Evolutionary conservation across 768 basidiomycete genomes (phyloP), one percentile per base, ranked within the genome.

Genomic region (Termitomyces sp.): DNA sequence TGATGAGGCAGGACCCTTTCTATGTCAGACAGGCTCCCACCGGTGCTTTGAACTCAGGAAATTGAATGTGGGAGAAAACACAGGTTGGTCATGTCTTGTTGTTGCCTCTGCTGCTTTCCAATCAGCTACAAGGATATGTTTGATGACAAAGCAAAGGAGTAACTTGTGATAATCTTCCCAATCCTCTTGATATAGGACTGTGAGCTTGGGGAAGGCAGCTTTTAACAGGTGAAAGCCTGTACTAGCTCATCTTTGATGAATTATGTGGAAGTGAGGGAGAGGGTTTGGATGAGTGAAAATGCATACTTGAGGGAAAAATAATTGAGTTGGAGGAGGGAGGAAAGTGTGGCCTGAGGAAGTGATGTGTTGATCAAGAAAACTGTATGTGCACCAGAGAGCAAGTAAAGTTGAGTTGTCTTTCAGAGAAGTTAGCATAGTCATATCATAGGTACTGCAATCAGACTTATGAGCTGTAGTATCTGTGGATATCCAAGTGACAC

Each of bases 121-220:
- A 66, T 95, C 93, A 0, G 85, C 87, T 36, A 97, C 73, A 33
- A 96, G 83, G 13, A 91, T 75, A 12, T 91, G 85, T 63, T 90
- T 87, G 55, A 92, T 73, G 18, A 94, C 65, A 68, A 86, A 93
- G 0, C 93, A 89, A 18, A 84, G 78, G 20, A 78, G 76, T 65
- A 91, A 81, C 58, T 80, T 77, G 39, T 80, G 78, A 64, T 87
- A 86, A 71, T 95, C 93, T 49, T 81, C 76, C 83, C 91, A 93
- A 66, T 95, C 93, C 58, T 86, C 81, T 18, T 75, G 58, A 69
- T 86, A 93, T 75, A 89, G 81, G 54, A 87, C 71, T 2, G 78
- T 82, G 61, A 89, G 78, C 16, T 78, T 80, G 0, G 91, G 89
- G 66, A 91, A 89, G n/a, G 87, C 85, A 0, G 85, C 81, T 66